A percentile compares a stretch with the other conserved stretches of the same genome.
These are phyloP conservation scores for Naganishia liquefaciens DNA, from an alignment of 1,284 basidiomycete species.

Conservation along the genomic window DNA sequence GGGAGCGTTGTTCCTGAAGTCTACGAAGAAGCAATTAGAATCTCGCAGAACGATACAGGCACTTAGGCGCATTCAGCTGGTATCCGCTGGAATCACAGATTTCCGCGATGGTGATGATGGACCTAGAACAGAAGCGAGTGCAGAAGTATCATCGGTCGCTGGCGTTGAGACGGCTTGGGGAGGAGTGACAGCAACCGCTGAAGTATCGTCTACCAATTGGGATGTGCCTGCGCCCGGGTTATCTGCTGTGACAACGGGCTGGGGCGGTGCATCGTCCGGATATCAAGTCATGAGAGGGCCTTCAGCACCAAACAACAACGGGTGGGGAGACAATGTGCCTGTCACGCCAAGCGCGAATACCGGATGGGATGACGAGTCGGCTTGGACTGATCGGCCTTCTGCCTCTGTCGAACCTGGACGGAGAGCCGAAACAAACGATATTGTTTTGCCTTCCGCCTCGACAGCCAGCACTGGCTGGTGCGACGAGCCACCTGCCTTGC, in stretches of 20 bases:
- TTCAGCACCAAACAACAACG: no score
- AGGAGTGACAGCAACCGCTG: neutral
- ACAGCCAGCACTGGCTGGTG: neutral
- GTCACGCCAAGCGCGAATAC: neutral
- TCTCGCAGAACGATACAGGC: slow-evolving; percentile 18
- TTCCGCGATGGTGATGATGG: slow-evolving; percentile 3
- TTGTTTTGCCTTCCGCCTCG: neutral
- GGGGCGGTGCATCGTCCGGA: neutral
- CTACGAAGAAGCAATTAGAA: slow-evolving; percentile 20
- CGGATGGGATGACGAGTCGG: neutral
- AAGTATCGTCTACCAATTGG: neutral
- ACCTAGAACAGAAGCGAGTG: neutral
- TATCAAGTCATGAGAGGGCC: no score
- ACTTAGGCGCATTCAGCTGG: slow-evolving; percentile 20
- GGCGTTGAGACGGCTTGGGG: slow-evolving; percentile 10
- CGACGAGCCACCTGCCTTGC: neutral
- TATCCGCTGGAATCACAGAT: slow-evolving; percentile 15
- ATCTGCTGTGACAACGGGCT: neutral
- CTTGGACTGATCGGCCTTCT: no score
- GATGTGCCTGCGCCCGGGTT: neutral
- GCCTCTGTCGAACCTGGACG: no score
- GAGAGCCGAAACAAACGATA: no score
- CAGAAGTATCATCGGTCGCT: neutral
- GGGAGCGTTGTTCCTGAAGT: slow-evolving; percentile 11
- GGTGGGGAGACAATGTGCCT: no score